A percentile compares a stretch with the other conserved stretches of the same genome.
Conservation (phyloP, 192 early-diverging fungal genomes). For the Neocallimastix lanati region DNA sequence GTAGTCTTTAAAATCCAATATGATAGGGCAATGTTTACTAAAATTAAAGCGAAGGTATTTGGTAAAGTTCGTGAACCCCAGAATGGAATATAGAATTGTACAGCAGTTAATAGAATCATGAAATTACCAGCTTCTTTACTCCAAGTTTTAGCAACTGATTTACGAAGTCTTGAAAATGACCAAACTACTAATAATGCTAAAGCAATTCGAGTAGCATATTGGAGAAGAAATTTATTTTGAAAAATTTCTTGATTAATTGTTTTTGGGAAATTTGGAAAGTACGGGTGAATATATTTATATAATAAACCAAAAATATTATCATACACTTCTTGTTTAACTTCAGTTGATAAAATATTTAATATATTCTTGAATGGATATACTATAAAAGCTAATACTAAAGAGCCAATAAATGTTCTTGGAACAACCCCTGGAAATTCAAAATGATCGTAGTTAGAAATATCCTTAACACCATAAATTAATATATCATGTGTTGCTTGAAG, state of each 20-base stretch:
- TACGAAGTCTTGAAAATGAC: conserved; percentile 27
- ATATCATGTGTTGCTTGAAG: conserved; percentile 85
- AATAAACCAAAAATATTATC: not conserved
- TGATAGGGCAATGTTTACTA: conserved; percentile 29
- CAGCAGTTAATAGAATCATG: conserved; percentile 20
- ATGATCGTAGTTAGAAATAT: conserved; percentile 51
- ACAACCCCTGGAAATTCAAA: conserved; percentile 86
- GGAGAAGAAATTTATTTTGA: not conserved
- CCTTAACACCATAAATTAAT: conserved; percentile 28
- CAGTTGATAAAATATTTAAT: not conserved
- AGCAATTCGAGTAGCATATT: conserved; percentile 17
- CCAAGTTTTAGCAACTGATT: conserved; percentile 29
- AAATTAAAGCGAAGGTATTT: conserved; percentile 65
- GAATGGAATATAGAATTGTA: conserved; percentile 78
- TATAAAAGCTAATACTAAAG: conserved; percentile 35
- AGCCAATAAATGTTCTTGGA: conserved; percentile 79
- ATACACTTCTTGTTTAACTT: not conserved
- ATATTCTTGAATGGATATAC: conserved; percentile 23
- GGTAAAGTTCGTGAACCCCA: conserved; percentile 75
- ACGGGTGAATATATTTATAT: not conserved
- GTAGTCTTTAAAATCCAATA: conserved; percentile 8
- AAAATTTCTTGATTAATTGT: not conserved
- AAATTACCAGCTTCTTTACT: conserved; percentile 33
- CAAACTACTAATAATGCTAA: conserved; percentile 24
- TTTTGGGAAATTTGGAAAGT: not conserved